Evolutionary conservation across 2,329 filamentous ascomycete genomes (phyloP).

Genomic region (Alternaria hordeiaustralica): DNA sequence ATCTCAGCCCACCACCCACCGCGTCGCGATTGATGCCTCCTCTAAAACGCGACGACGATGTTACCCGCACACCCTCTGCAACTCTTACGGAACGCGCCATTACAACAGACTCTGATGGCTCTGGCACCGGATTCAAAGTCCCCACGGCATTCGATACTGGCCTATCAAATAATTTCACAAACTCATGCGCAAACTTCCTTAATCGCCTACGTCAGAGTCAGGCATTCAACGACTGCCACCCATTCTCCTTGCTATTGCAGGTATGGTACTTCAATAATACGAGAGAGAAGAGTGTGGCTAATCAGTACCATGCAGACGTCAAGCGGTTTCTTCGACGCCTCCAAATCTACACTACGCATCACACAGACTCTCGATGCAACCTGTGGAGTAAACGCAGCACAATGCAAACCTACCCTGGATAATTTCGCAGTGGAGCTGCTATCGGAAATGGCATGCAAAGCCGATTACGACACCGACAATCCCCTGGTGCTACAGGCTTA

Average conservation of each 20-base stretch:
- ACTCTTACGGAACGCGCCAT: conserved; percentile 35
- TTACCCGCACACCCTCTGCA: conserved; percentile 28
- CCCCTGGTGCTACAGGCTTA: conserved; percentile 76
- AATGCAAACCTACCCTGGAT: conserved; percentile 71
- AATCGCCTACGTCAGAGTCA: conserved; percentile 68
- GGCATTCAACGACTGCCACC: conserved; percentile 76
- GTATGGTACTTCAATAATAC: conserved; percentile 54
- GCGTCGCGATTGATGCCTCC: conserved; percentile 45
- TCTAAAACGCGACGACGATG: conserved; percentile 31
- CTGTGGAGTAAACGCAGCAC: conserved; percentile 70
- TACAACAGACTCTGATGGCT: conserved; percentile 28
- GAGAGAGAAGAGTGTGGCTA: background rate
- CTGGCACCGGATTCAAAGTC: conserved; percentile 36
- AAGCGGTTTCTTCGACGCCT: conserved; percentile 79
- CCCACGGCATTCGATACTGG: conserved; percentile 57
- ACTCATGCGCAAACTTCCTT: conserved; percentile 71
- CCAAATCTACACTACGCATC: conserved; percentile 73
- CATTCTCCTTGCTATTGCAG: conserved; percentile 82
- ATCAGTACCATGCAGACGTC: conserved; percentile 69
- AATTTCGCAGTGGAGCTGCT: conserved; percentile 71
- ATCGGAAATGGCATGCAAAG: conserved; percentile 68
- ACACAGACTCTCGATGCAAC: conserved; percentile 80
- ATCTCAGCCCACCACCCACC: conserved; percentile 38
- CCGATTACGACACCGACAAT: conserved; percentile 72
- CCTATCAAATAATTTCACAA: conserved; percentile 61